phyloP scores from a whole-genome alignment of 371 early-diverging fungal species.

The Rhizopus delemar region DNA sequence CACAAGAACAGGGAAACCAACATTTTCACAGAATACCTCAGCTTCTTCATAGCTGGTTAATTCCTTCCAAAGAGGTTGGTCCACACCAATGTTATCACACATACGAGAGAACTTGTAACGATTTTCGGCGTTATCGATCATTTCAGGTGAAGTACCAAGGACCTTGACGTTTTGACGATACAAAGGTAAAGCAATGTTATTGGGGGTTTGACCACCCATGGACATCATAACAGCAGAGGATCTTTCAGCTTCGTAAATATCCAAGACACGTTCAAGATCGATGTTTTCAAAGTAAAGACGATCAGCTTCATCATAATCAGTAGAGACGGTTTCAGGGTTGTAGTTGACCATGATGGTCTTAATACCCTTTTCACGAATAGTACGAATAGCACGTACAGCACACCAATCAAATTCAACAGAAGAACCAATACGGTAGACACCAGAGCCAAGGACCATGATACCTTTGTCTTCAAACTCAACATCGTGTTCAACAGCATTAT shows the following conservation, averaged over 20 bases:
- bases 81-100: constrained; percentile 90
- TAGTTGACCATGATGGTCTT: constrained; percentile 97
- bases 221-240: constrained; percentile 84
- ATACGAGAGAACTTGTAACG: constrained; percentile 94
- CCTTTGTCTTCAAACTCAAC: constrained; percentile 85
- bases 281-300: constrained; percentile 93
- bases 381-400: constrained; percentile 89
- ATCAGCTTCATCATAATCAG: constrained; percentile 97
- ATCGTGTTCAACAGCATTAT: constrained; percentile 90
- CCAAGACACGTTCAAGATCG: constrained; percentile 87
- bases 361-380: constrained; percentile 74
- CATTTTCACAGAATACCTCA: constrained; percentile 75
- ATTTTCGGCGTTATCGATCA: constrained; percentile 93
- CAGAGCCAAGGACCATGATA: constrained; percentile 92
- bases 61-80: constrained; percentile 95
- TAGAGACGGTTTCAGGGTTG: constrained; percentile 96
- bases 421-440: constrained; percentile 95
- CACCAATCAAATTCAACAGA: constrained; percentile 98
- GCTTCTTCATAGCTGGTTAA: constrained; percentile 85
- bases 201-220: constrained; percentile 94
- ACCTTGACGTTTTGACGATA: constrained; percentile 84
- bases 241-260: constrained; percentile 88
- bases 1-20: constrained; percentile 92
- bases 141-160: constrained; percentile 92
- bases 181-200: constrained; percentile 91